A percentile compares a stretch with the other conserved stretches of the same genome.
Evolutionary conservation across 495 filamentous ascomycete genomes (phyloP).

Genomic region (Talaromyces nanjingensis): DNA sequence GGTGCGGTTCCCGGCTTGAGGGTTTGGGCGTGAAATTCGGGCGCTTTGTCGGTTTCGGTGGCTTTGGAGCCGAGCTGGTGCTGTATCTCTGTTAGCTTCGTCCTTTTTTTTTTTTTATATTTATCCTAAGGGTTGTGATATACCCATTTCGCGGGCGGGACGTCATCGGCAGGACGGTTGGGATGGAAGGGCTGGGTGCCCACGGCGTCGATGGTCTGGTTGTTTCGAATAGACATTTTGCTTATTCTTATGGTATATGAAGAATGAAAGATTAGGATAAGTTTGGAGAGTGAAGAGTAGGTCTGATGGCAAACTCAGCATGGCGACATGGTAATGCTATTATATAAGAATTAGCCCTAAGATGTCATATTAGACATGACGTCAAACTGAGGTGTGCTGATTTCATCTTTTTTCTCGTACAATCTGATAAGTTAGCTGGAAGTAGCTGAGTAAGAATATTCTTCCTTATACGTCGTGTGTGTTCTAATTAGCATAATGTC

Average conservation of each 20-base stretch:
- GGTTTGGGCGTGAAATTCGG: slow-evolving; percentile 57
- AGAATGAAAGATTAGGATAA: too few species aligned
- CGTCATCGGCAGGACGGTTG: background rate
- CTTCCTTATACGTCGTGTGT: too few species aligned
- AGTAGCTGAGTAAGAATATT: background rate
- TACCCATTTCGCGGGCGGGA: background rate
- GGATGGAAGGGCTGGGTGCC: background rate
- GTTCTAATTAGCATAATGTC: too few species aligned
- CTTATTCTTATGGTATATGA: background rate
- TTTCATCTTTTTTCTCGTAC: background rate
- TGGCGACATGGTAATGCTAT: background rate
- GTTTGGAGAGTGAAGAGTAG: too few species aligned
- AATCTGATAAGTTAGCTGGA: too few species aligned
- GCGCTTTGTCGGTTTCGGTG: slow-evolving; percentile 48
- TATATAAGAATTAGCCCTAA: background rate
- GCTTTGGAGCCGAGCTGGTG: slow-evolving; percentile 59
- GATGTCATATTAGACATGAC: background rate
- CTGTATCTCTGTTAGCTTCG: slow-evolving; percentile 24
- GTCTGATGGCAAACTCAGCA: background rate
- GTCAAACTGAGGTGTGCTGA: slow-evolving; percentile 2
- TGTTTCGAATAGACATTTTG: slow-evolving; percentile 1
- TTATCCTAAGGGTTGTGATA: too few species aligned
- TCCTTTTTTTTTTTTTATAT: too few species aligned
- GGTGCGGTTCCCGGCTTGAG: slow-evolving; percentile 62
- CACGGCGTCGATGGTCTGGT: slow-evolving; percentile 1